Evolutionary conservation across 805 yeast species (phyloP).

Genomic region (Candida arabinofermentans): DNA sequence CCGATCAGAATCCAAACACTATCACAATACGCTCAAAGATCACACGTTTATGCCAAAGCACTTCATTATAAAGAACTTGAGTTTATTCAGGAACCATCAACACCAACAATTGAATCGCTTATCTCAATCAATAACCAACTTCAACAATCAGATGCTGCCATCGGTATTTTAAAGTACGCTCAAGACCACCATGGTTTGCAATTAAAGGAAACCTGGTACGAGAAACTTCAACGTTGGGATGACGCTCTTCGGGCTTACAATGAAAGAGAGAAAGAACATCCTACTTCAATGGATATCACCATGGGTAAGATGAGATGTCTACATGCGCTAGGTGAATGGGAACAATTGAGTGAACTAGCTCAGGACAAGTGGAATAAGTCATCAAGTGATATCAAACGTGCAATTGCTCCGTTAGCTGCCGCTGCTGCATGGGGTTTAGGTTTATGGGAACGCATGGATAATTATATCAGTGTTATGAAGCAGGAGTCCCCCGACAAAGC

Average conservation of each 20-base stretch:
- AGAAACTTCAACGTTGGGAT: conserved; percentile 95
- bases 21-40: conserved; percentile 89
- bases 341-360: conserved; percentile 79
- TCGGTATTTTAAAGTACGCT: conserved; percentile 93
- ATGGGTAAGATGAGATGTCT: conserved; percentile 98
- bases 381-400: conserved; percentile 66
- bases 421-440: conserved; percentile 99
- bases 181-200: conserved; percentile 87
- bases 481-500: conserved; percentile 91
- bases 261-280: conserved; percentile 62
- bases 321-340: conserved; percentile 99
- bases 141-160: conserved; percentile 97
- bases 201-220: conserved; percentile 96
- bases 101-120: conserved; percentile 86
- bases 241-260: conserved; percentile 91
- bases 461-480: conserved; percentile 86
- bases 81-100: conserved; percentile 87
- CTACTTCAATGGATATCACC: conserved; percentile 77
- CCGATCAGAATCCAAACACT: conserved; percentile 88
- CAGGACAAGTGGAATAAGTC: conserved; percentile 79
- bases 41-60: conserved; percentile 98
- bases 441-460: conserved; percentile 95
- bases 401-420: conserved; percentile 95
- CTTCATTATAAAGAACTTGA: conserved; percentile 93
- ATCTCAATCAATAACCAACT: conserved; percentile 90